A percentile compares a stretch with the other conserved stretches of the same genome.
These are phyloP conservation scores for Mycena rebaudengoi DNA, from an alignment of 768 basidiomycete species.

Conservation along the genomic window DNA sequence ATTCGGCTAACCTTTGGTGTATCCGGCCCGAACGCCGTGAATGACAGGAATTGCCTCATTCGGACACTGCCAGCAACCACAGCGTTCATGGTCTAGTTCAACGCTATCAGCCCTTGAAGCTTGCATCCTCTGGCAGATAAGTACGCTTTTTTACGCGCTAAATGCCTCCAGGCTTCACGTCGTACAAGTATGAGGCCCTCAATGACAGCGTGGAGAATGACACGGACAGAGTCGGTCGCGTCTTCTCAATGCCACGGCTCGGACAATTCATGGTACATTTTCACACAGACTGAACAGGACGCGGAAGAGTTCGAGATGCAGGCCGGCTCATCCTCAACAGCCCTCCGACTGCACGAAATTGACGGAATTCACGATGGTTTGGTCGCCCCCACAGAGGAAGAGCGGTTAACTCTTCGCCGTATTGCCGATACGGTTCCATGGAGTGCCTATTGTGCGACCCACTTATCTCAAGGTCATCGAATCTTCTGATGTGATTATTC, in stretches of 20 bases:
- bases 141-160: no score
- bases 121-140: no score
- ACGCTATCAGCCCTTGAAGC: no score
- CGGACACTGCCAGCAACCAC: no score
- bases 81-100: no score
- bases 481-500: background rate
- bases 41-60: no score
- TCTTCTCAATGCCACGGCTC: background rate
- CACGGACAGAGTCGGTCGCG: background rate
- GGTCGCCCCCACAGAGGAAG: constrained; percentile 71
- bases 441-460: constrained; percentile 50
- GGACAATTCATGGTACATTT: no score
- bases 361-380: constrained; percentile 58
- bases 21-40: no score
- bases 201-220: background rate
- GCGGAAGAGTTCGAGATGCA: constrained; percentile 17
- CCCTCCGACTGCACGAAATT: background rate
- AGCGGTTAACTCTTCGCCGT: constrained; percentile 63
- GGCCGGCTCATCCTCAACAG: no score
- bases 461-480: background rate
- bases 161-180: constrained; percentile 4
- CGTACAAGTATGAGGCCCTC: constrained; percentile 18
- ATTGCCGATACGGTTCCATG: constrained; percentile 68
- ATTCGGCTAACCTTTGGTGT: no score
- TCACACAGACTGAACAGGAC: background rate